Evolutionary conservation across 352 stramenopile species (phyloP), one percentile per base, ranked within the genome.

Genomic region (Pythium aquatile): DNA sequence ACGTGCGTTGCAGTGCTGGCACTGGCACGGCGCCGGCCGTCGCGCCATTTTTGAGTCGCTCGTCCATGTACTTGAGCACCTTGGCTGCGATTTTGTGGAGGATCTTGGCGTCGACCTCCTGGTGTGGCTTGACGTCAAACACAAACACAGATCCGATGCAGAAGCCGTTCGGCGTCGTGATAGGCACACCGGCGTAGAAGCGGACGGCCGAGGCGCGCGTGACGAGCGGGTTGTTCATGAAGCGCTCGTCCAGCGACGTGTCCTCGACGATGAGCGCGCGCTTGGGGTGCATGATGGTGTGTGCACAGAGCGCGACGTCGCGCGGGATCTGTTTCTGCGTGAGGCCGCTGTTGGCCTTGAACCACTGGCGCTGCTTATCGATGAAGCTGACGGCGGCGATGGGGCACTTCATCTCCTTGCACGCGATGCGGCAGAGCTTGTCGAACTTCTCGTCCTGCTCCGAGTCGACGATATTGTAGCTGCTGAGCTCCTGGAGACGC

Each of bases 341-440:
- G 62, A 94, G 74, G 13, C 85, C 85, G 58, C 70, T 84, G 73
- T 92, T 94, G 60, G 85, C 85, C 71, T 94, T 94, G 71, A 94
- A 94, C 85, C 85, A 94, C 75, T 94, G 83, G 68, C 88, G 89
- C 58, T 90, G 77, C 64, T 90, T 89, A 76, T 94, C 85, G 59
- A 94, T 87, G 68, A 94, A 93, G 68, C 76, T 87, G 46, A 94
- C 81, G 52, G 85, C 85, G n/a, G 85, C 82, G 61, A 94, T 94
- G 55, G 85, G 85, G 48, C 85, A 92, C 78, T 94, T 92, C 85
- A 94, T 92, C 68, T 92, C 85, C 64, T 94, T 94, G 77, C 85
- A 92, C 68, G 85, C 85, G 54, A 94, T 92, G 58, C 83, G 83
- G 69, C 85, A 94, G 44, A 94, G 77, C 70, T 92, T 94, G 74